These are phyloP conservation scores for Metschnikowia orientalis DNA, from an alignment of 805 yeast genomes.

Conservation along the genomic window DNA sequence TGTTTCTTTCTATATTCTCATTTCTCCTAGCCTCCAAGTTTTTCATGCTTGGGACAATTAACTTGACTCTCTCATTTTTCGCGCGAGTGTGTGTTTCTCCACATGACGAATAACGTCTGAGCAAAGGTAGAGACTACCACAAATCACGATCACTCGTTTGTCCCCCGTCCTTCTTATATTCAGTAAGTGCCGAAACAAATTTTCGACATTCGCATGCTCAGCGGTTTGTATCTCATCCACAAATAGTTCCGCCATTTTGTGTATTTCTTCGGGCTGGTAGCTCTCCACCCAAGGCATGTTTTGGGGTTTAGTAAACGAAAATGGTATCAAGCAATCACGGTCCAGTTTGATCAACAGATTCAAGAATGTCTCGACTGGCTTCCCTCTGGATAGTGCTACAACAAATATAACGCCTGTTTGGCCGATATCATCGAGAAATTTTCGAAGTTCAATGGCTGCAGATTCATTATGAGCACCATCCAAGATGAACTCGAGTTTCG, in stretches of 20 bases:
- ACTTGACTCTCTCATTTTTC: conserved; percentile 1
- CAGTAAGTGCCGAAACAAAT: conserved; percentile 9
- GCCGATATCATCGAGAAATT: conserved; percentile 38
- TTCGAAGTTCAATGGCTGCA: conserved; percentile 71
- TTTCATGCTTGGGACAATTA: conserved; percentile 2
- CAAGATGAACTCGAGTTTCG: conserved; percentile 41
- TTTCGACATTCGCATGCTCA: too few species aligned
- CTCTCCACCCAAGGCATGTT: conserved; percentile 93
- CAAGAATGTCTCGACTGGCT: conserved; percentile 51
- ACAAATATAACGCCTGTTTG: conserved; percentile 49
- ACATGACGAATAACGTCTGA: conserved; percentile 33
- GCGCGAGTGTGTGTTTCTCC: conserved; percentile 1
- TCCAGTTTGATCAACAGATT: conserved; percentile 41
- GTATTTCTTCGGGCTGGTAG: conserved; percentile 31
- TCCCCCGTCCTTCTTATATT: conserved; percentile 20
- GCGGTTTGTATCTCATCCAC: conserved; percentile 25
- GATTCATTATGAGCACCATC: conserved; percentile 94
- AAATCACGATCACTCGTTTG: conserved; percentile 30
- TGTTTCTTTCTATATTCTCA: conserved; percentile 79
- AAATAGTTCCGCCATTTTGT: conserved; percentile 19
- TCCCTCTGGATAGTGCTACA: conserved; percentile 73
- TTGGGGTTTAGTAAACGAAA: conserved; percentile 65
- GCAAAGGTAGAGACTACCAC: conserved; percentile 42
- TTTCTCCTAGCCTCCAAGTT: conserved; percentile 12
- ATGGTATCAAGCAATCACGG: conserved; percentile 56